Evolutionary conservation across 495 filamentous ascomycete species (phyloP), one percentile per base, ranked within the genome.

Genomic region (Tuber magnatum): DNA sequence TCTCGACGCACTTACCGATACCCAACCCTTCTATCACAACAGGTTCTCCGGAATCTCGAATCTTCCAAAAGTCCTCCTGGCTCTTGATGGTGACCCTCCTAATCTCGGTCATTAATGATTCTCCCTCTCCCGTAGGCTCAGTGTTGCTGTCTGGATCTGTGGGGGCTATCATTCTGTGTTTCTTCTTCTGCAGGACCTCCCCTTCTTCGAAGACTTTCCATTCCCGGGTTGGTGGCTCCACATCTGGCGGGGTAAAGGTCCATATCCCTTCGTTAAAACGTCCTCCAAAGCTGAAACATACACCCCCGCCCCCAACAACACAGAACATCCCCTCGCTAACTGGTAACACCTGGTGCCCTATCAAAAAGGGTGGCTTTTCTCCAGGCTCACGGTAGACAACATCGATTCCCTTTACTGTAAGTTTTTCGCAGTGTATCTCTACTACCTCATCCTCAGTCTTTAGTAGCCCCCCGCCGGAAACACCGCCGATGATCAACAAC

Each of bases 221-320:
- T 80, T 74, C 35, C 42, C 73, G 35, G 28, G 56, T 65, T 35
- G 28, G 28, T 28, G 28, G 56, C 74, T 77, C 75, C 80, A 80
- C 70, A 18, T 73, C 73, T 10, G 71, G 42, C 7, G 70, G 71
- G 51, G 68, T 42, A n/a, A 90, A 70, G 35, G 82, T 75, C 83
- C 87, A 90, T 61, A 86, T 86, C 0, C 87, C 89, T 68, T 87
- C 85, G 74, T 92, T 93, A 89, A 91, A 93, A 76, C 87, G 90
- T 22, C 90, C 90, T 12, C 92, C 93, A 86, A 97, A 94, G 0
- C 92, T 93, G 83, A 96, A 97, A 82, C 94, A 97, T 0, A 93
- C 92, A 40, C 92, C 92, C 32, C 94, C 94, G 24, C 94, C 94
- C 14, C 93, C 93, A 71, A 79, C 75, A 42, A 79, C 70, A 48